A percentile compares a stretch with the other conserved stretches of the same genome.
These are phyloP conservation scores for Microthlaspi erraticum DNA, from an alignment of 345 rosid species.

Conservation along the genomic window DNA sequence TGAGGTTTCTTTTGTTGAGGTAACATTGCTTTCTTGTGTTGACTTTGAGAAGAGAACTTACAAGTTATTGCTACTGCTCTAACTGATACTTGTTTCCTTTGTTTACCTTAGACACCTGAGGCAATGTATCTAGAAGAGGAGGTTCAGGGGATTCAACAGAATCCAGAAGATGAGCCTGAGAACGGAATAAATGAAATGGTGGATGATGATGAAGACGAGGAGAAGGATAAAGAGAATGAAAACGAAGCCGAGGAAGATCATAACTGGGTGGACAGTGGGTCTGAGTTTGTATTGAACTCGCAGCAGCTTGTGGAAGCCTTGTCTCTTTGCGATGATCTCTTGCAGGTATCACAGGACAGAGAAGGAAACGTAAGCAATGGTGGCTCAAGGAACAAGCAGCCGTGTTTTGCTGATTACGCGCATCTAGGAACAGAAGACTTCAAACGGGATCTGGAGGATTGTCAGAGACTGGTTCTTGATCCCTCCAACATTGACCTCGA, in stretches of 20 bases:
- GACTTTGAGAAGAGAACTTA: too few species aligned
- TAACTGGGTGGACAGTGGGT: conserved; percentile 86
- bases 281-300: conserved; percentile 73
- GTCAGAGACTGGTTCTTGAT: conserved; percentile 73
- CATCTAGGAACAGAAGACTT: conserved; percentile 70
- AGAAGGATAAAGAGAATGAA: conserved; percentile 35
- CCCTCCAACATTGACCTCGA: conserved; percentile 82
- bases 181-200: conserved; percentile 39
- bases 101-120: conserved; percentile 44
- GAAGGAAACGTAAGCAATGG: conserved; percentile 53
- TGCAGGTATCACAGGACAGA: conserved; percentile 72
- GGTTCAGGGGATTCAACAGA: conserved; percentile 48
- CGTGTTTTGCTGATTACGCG: conserved; percentile 78
- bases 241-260: conserved; percentile 56
- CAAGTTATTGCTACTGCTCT: background rate
- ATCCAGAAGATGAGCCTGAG: conserved; percentile 45
- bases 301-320: conserved; percentile 94
- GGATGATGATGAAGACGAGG: conserved; percentile 36
- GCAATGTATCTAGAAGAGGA: conserved; percentile 50
- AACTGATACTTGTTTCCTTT: background rate
- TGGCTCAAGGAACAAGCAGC: conserved; percentile 47
- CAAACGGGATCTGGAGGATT: conserved; percentile 88
- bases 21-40: conserved; percentile 46
- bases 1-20: conserved; percentile 52
- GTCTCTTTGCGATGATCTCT: conserved; percentile 81